phyloP scores from a whole-genome alignment of 179 eudicot genomes.

The Actinidia arguta region DNA sequence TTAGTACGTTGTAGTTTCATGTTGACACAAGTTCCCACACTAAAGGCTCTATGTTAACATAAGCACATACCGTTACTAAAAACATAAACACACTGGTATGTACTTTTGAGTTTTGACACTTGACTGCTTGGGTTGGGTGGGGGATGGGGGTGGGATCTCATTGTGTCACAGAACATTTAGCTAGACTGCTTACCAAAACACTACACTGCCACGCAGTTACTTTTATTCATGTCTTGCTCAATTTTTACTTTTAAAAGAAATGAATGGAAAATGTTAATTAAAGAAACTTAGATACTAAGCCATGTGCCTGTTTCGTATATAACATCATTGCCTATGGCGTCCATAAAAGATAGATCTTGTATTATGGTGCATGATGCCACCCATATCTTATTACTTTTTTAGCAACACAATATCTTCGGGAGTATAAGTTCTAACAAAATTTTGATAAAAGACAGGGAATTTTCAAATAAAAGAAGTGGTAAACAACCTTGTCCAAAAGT shows the following conservation, averaged over 20 bases:
- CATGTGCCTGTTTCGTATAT: background rate
- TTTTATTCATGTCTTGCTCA: no score
- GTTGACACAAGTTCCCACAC: background rate
- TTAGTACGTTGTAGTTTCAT: conserved; percentile 3
- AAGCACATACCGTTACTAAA: no score
- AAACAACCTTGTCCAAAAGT: background rate
- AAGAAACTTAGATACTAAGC: background rate
- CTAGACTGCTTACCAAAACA: no score
- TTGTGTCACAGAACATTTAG: no score
- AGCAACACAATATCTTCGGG: background rate
- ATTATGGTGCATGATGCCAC: background rate
- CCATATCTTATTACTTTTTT: background rate
- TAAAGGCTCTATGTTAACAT: background rate
- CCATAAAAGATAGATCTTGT: background rate
- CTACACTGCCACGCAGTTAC: no score
- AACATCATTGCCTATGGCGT: background rate
- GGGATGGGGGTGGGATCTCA: no score
- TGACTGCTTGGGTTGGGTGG: no score
- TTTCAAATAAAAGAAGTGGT: background rate
- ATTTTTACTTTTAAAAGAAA: no score
- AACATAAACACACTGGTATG: no score
- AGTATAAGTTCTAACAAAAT: background rate
- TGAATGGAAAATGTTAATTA: background rate
- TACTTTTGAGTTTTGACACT: no score
- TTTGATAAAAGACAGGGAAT: background rate